Conservation (phyloP, 495 filamentous ascomycete genomes). For the Articulospora tetracladia region DNA sequence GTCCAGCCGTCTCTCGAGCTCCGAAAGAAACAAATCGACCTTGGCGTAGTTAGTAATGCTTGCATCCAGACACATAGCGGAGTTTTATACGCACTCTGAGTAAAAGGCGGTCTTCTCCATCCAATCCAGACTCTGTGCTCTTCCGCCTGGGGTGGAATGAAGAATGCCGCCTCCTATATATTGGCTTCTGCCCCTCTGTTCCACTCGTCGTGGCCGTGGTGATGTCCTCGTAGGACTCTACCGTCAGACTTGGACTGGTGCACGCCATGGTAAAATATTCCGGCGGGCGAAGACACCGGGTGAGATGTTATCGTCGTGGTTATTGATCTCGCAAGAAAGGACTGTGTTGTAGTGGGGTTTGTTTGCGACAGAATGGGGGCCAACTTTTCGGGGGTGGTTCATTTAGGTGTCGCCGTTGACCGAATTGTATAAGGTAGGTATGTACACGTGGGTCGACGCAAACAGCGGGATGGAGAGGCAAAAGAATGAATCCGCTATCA, state of each 20-base stretch:
- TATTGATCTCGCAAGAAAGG: background rate
- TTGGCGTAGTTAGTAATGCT: constrained; percentile 28
- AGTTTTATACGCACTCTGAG: constrained; percentile 45
- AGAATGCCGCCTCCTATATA: constrained; percentile 58
- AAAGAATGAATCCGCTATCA: constrained; percentile 6
- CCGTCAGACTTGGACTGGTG: constrained; percentile 21
- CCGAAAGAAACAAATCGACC: constrained; percentile 87
- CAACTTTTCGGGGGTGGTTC: background rate
- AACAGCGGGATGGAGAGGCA: constrained; percentile 5
- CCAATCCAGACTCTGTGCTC: constrained; percentile 61
- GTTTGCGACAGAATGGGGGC: background rate
- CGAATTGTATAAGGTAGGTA: background rate
- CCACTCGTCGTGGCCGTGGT: constrained; percentile 24
- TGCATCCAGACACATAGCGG: background rate
- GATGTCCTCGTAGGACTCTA: constrained; percentile 24
- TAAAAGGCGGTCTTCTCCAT: constrained; percentile 60
- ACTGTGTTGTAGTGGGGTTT: background rate
- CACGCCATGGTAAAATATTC: constrained; percentile 16
- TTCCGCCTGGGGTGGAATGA: constrained; percentile 55
- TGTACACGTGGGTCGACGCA: constrained; percentile 2
- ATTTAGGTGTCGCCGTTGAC: background rate
- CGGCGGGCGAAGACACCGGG: background rate
- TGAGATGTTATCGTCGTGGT: background rate
- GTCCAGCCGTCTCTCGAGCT: constrained; percentile 81
- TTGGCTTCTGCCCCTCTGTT: constrained; percentile 25